These are phyloP conservation scores for Myxozyma sirexii DNA, from an alignment of 805 yeast species.

Conservation along the genomic window DNA sequence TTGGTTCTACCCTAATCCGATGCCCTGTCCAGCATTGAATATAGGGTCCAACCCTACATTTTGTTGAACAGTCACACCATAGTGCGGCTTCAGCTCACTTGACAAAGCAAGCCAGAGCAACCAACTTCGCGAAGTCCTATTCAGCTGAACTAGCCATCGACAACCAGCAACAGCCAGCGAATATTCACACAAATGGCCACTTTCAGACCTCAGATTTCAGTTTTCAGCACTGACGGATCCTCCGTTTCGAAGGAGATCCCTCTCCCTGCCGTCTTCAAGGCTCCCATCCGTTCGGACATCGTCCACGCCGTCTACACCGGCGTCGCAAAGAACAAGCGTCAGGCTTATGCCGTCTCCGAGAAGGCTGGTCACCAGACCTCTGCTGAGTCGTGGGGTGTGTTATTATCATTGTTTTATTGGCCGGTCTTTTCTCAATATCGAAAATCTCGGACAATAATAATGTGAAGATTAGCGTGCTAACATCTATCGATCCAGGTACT, in stretches of 20 bases:
- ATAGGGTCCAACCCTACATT: conserved; percentile 9
- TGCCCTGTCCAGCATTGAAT: too few species aligned
- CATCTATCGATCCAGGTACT: conserved; percentile 51
- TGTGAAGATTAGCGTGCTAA: background rate
- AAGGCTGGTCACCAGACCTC: conserved; percentile 99
- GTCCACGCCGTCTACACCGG: conserved; percentile 98
- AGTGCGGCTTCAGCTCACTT: conserved; percentile 14
- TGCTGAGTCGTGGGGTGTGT: conserved; percentile 96
- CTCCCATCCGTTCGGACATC: conserved; percentile 99
- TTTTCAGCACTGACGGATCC: conserved; percentile 85
- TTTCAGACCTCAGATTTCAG: conserved; percentile 62
- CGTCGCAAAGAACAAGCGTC: conserved; percentile 99
- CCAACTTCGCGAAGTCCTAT: background rate
- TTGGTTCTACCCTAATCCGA: too few species aligned
- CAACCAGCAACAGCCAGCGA: background rate
- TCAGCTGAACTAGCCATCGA: background rate
- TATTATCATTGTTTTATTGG: background rate
- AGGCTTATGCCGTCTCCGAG: conserved; percentile 99
- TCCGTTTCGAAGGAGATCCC: conserved; percentile 81
- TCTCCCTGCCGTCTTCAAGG: conserved; percentile 98
- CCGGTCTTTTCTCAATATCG: too few species aligned
- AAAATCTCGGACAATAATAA: background rate
- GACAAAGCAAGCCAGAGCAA: too few species aligned
- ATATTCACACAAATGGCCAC: conserved; percentile 22
- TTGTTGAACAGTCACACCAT: conserved; percentile 6